A percentile compares a stretch with the other conserved stretches of the same genome.
Evolutionary conservation across 371 early-diverging fungal species (phyloP).

Genomic region (Haplosporangium sp.): DNA sequence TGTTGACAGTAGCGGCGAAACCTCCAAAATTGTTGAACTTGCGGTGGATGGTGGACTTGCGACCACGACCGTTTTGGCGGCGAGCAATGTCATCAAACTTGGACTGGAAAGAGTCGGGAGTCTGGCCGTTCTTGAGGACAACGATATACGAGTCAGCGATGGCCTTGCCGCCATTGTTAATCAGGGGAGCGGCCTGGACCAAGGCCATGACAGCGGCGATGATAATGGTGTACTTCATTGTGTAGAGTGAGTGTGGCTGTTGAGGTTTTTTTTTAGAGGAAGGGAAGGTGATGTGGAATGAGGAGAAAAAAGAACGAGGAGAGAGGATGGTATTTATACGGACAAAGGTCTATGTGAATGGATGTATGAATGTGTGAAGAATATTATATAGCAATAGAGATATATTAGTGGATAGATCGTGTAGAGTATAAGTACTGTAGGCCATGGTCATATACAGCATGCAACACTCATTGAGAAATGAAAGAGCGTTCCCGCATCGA

Average conservation of each 20-base stretch:
- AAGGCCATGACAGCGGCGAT: conserved; percentile 29
- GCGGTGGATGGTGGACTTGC: conserved; percentile 34
- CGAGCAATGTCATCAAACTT: conserved; percentile 34
- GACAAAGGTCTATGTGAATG: too few relatives aligned
- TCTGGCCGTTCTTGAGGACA: conserved; percentile 17
- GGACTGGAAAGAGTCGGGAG: conserved; percentile 23
- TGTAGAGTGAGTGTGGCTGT: not conserved
- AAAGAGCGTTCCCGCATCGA: too few relatives aligned
- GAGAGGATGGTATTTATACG: conserved; percentile 11
- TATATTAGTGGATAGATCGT: too few relatives aligned
- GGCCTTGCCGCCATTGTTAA: conserved; percentile 32
- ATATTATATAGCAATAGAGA: too few relatives aligned
- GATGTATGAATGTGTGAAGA: too few relatives aligned
- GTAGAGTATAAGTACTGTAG: too few relatives aligned
- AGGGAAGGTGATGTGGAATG: conserved; percentile 10
- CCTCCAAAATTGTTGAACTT: conserved; percentile 40
- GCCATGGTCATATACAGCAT: too few relatives aligned
- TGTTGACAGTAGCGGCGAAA: conserved; percentile 29
- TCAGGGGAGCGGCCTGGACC: conserved; percentile 32
- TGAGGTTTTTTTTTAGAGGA: not conserved
- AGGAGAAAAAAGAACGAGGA: conserved; percentile 2
- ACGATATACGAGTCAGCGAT: conserved; percentile 33
- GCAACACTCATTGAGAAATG: too few relatives aligned
- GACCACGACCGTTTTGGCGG: conserved; percentile 31
- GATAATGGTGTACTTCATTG: conserved; percentile 29